Evolutionary conservation across 768 basidiomycete species (phyloP).

Genomic region (Brasilioporus rufonigricans): DNA sequence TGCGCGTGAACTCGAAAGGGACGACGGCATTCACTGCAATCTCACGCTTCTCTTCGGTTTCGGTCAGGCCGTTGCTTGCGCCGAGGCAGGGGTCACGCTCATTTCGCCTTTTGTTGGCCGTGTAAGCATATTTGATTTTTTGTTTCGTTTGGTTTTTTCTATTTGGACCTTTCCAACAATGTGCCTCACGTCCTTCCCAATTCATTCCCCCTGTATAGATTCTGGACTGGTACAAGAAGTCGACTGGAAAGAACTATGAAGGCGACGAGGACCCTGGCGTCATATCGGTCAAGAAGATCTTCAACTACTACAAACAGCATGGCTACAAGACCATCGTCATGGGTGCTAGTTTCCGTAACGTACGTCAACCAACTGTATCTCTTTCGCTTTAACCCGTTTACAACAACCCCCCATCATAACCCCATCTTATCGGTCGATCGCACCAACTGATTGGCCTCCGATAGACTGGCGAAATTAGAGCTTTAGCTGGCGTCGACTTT

Average conservation of each 20-base stretch:
- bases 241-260: conserved; percentile 80
- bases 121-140: conserved; percentile 45
- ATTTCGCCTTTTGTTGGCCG: conserved; percentile 99
- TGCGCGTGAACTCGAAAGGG: conserved; percentile 89
- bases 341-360: conserved; percentile 99
- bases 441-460: conserved; percentile 5
- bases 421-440: conserved; percentile 2
- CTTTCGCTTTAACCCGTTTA: conserved; percentile 1
- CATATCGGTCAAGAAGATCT: conserved; percentile 92
- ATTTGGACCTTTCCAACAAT: conserved; percentile 11
- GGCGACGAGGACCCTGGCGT: conserved; percentile 97
- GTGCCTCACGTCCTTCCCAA: conserved; percentile 3
- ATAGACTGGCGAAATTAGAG: conserved; percentile 88
- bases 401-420: not conserved
- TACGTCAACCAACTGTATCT: conserved; percentile 40
- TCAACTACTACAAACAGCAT: conserved; percentile 99
- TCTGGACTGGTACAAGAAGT: conserved; percentile 99
- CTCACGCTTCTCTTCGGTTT: conserved; percentile 99
- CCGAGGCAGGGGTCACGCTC: conserved; percentile 96
- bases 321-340: conserved; percentile 99
- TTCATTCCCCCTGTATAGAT: conserved; percentile 51
- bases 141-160: conserved; percentile 3
- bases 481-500: conserved; percentile 96
- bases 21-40: conserved; percentile 97
- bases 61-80: conserved; percentile 97